These are phyloP conservation scores for Asterionellopsis glacialis DNA, from an alignment of 108 stramenopile genomes.

Conservation along the genomic window DNA sequence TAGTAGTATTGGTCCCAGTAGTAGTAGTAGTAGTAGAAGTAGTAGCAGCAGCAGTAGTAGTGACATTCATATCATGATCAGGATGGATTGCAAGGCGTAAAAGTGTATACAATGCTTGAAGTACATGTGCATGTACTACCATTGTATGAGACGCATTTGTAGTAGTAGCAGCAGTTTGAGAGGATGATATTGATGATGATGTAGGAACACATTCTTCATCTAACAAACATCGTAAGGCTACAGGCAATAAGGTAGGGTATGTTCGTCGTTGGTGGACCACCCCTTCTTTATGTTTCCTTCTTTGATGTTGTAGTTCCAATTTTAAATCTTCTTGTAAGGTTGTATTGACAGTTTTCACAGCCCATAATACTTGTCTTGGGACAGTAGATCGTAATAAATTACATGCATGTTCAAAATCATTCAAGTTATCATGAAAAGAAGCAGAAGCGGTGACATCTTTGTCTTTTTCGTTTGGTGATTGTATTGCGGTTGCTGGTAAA, in stretches of 20 bases:
- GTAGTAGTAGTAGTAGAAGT: slow-evolving; percentile 17
- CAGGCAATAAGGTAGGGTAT: slow-evolving; percentile 59
- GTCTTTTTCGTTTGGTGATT: neutral
- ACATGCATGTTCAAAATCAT: slow-evolving; percentile 34
- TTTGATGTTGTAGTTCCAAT: slow-evolving; percentile 20
- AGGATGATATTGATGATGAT: no score
- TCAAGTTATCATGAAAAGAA: neutral
- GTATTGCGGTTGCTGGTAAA: slow-evolving; percentile 11
- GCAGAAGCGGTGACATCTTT: no score
- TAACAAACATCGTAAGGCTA: slow-evolving; percentile 74
- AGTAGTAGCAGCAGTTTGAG: slow-evolving; percentile 1
- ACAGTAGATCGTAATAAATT: slow-evolving; percentile 66
- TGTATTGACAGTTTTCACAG: slow-evolving; percentile 36
- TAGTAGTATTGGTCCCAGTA: no score
- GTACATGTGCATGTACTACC: slow-evolving; percentile 46
- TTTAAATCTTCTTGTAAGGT: neutral
- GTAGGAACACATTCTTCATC: slow-evolving; percentile 26
- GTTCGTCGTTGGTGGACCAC: neutral
- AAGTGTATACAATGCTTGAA: slow-evolving; percentile 48
- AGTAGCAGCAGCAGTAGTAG: slow-evolving; percentile 13
- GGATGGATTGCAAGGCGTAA: slow-evolving; percentile 53
- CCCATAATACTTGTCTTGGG: slow-evolving; percentile 71
- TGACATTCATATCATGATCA: slow-evolving; percentile 50
- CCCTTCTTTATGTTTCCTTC: no score
- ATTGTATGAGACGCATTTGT: slow-evolving; percentile 25